Evolutionary conservation across 208 protist species (phyloP).

Genomic region (Trypanosoma congolense): DNA sequence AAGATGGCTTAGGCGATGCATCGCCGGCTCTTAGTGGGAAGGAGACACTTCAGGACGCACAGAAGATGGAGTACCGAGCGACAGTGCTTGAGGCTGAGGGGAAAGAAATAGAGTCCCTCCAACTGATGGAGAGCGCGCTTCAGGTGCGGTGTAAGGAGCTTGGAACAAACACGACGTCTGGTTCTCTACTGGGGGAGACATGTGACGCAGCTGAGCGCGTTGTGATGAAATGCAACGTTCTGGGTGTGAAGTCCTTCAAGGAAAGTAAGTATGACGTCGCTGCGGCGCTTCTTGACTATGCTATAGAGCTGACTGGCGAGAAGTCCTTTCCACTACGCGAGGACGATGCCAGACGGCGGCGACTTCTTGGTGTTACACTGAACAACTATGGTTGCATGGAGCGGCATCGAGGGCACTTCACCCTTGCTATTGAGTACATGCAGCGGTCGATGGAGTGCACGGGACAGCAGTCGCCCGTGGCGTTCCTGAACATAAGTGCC

Average conservation of each 20-base stretch:
- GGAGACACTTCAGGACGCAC: conserved; percentile 60
- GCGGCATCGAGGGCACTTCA: conserved; percentile 77
- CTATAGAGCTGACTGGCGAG: conserved; percentile 63
- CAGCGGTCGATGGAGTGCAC: conserved; percentile 71
- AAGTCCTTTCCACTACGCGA: conserved; percentile 64
- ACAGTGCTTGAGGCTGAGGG: conserved; percentile 42
- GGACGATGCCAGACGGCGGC: conserved; percentile 43
- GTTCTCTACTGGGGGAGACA: conserved; percentile 20
- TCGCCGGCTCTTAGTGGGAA: conserved; percentile 30
- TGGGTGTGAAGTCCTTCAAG: conserved; percentile 73
- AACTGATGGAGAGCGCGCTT: conserved; percentile 76
- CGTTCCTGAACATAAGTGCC: conserved; percentile 88
- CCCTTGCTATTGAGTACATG: conserved; percentile 67
- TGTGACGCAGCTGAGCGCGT: conserved; percentile 76
- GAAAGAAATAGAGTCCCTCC: conserved; percentile 44
- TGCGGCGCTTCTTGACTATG: conserved; percentile 50
- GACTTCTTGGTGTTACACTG: conserved; percentile 75
- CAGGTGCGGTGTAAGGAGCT: conserved; percentile 56
- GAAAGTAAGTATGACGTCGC: conserved; percentile 60
- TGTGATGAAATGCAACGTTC: conserved; percentile 67
- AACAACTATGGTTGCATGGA: conserved; percentile 91
- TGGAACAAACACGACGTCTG: conserved; percentile 1
- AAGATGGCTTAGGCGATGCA: background rate
- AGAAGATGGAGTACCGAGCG: conserved; percentile 58
- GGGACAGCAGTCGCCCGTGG: conserved; percentile 68